A percentile compares a stretch with the other conserved stretches of the same genome.
phyloP scores from a whole-genome alignment of 257 asterid species.

The Solanum peruvianum region DNA sequence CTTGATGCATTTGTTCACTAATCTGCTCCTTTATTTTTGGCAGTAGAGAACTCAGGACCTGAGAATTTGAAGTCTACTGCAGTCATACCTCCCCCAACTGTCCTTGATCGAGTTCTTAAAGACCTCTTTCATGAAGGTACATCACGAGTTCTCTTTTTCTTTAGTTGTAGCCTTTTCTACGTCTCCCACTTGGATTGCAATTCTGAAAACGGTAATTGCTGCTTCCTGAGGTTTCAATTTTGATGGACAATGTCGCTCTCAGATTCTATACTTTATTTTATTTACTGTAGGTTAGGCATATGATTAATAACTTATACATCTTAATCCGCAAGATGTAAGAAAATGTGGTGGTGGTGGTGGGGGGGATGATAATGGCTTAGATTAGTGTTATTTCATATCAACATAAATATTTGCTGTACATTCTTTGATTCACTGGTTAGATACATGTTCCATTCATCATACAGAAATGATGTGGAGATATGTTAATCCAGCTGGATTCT shows the following conservation, averaged over 20 bases:
- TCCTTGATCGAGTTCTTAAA: constrained; percentile 89
- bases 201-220: background rate
- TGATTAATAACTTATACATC: background rate
- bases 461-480: background rate
- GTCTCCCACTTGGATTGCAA: background rate
- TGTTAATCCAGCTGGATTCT: background rate
- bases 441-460: background rate
- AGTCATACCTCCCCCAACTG: constrained; percentile 84
- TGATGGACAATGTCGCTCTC: background rate
- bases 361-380: background rate
- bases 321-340: background rate
- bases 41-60: constrained; percentile 49
- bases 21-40: constrained; percentile 3
- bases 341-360: background rate
- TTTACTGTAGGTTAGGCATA: background rate
- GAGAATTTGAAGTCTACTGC: constrained; percentile 61
- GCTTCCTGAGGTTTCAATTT: background rate
- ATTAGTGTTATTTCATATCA: background rate
- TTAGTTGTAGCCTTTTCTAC: background rate
- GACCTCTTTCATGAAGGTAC: constrained; percentile 78
- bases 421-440: background rate
- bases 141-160: background rate
- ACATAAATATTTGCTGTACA: background rate
- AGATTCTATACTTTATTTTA: background rate
- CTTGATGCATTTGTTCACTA: background rate